Base-by-base conservation (phyloP, 2,329 filamentous ascomycete genomes). In the Aspergillus pseudotamarii region DNA sequence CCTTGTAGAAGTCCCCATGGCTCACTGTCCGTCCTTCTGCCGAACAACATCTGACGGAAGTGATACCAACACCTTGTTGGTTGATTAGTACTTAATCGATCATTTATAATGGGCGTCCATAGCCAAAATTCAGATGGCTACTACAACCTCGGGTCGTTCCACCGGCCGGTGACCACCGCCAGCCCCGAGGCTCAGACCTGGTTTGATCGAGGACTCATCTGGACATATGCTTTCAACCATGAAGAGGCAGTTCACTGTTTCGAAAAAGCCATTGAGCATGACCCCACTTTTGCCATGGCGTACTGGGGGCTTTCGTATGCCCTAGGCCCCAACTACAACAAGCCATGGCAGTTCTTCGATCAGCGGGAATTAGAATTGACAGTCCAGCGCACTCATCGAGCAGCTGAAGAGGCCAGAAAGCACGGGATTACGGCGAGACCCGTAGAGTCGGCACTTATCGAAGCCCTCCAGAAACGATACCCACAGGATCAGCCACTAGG, bases 311-410 rank as follows among this genome's bases (percentile, higher is more conserved):
- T 80, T 5, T 76, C 91, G 0, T 93, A 91, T 72, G 82, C 88
- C 1, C 78, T 91, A 0, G 91, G 91, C 0, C 91, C 91, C 4
- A 93, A 94, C 71, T 90, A 91, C 75, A 92, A 94, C 79, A 92
- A 93, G 71, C 88, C 91, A 0, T 93, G 91, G 91, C 84, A 87
- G 32, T 82, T 87, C 28, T 92, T 93, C 67, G 89, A 90, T 59
- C 76, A 82, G 1, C 75, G 79, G 0, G 91, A 93, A 66, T 79
- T 89, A 5, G 75, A 80, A 12, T 75, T 38, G 1, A 68, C 82
- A 0, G 78, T 90, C 8, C 72, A 78, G 46, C 78, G 80, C 34
- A 85, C 85, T 5, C 79, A 83, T 60, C 61, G 73, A 16, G 83
- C 85, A 0, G 82, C 62, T 60, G 72, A 61, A 71, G 64, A 82